Base-by-base conservation (phyloP, 495 filamentous ascomycete species). In the Hypoxylon rickii region DNA sequence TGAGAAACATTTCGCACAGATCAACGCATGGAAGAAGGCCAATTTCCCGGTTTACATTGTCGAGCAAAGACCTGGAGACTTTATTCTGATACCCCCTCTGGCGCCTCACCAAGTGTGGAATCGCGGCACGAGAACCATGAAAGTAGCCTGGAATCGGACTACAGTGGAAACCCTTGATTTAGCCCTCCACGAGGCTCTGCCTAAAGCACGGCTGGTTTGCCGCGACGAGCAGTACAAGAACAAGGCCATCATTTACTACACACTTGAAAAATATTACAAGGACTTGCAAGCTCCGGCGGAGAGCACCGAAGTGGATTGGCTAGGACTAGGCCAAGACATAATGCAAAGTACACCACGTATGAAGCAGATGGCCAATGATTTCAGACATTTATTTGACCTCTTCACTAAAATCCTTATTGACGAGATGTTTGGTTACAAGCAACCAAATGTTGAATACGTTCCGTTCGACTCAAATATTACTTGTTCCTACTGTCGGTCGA, bases 91-190 rank as follows among this genome's bases (percentile, higher is more conserved):
- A 15, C 94, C 94, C n/a, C 92, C 94, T 5, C 74, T 97, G 5
- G 93, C 92, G n/a, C 91, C 93, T 0, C 94, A 98, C 65, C 94
- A 98, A 65, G 94, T 98, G 17, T 98, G 94, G 94, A 98, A 98
- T 64, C 84, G 94, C 40, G 94, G 94, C 6, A 96, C 91, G 8
- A 78, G 90, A 32, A 98, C 93, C 0, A 89, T 96, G 81, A 98
- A 98, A 69, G 90, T 92, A 17, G 94, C 94, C 4, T 98, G 94
- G 94, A 98, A 98, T 70, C 79, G 94, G n/a, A 96, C 89, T 0
- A 97, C 92, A 0, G 89, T 89, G 3, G 89, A 97, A 55, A 96
- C 94, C 0, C 76, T 98, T 0, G 85, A 90, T 43, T 74, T 94
- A 72, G 93, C 93, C 0, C 71, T 98, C 18, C 78, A 83, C 43